A percentile compares a stretch with the other conserved stretches of the same genome.
Conservation (phyloP, 2,329 filamentous ascomycete species). For the Berkeleyomyces rouxiae region DNA sequence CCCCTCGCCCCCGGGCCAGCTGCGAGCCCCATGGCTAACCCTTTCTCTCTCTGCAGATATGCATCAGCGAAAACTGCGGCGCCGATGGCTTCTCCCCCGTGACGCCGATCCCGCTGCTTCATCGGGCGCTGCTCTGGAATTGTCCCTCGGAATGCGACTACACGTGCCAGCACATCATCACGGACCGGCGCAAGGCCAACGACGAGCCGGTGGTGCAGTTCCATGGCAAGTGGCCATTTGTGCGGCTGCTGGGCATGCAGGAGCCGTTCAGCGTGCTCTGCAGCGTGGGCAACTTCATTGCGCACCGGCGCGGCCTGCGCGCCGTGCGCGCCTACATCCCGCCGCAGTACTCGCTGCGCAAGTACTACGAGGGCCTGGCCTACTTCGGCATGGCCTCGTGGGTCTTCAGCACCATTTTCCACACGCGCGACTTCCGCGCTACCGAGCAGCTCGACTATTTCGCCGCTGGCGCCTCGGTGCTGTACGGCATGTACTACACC, state of each 20-base stretch:
- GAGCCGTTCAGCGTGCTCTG: slow-evolving; percentile 90
- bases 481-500: slow-evolving; percentile 83
- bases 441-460: slow-evolving; percentile 98
- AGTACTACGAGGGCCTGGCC: slow-evolving; percentile 66
- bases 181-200: slow-evolving; percentile 48
- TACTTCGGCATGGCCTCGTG: slow-evolving; percentile 71
- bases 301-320: slow-evolving; percentile 61
- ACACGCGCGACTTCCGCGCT: slow-evolving; percentile 66
- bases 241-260: slow-evolving; percentile 79
- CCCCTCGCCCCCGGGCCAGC: not conserved
- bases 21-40: not conserved
- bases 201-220: slow-evolving; percentile 68
- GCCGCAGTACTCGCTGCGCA: slow-evolving; percentile 53
- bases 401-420: slow-evolving; percentile 81
- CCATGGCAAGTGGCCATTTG: slow-evolving; percentile 98
- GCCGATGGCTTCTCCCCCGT: slow-evolving; percentile 26
- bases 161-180: slow-evolving; percentile 88
- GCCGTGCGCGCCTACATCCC: slow-evolving; percentile 58
- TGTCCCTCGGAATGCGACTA: slow-evolving; percentile 95
- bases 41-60: slow-evolving; percentile 40
- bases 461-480: slow-evolving; percentile 70
- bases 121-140: slow-evolving; percentile 77
- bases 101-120: slow-evolving; percentile 57
- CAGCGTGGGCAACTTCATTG: slow-evolving; percentile 77
- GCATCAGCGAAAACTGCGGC: slow-evolving; percentile 63